Conservation (phyloP, 495 filamentous ascomycete species). For the Penicillium tannophilum region DNA sequence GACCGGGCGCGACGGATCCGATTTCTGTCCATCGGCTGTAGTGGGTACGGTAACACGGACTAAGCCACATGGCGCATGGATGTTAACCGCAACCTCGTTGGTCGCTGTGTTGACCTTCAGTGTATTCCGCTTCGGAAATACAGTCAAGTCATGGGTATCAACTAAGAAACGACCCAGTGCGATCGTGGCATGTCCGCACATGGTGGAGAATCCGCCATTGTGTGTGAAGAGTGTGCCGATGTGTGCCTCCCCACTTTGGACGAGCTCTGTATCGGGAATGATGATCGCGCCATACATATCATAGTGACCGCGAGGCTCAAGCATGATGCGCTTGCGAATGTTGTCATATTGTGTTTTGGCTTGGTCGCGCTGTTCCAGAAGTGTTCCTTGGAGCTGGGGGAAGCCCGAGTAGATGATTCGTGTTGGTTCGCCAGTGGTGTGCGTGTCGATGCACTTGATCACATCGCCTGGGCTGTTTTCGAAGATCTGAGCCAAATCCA, state of each 20-base stretch:
- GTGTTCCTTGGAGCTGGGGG: conserved; percentile 24
- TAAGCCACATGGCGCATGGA: conserved; percentile 28
- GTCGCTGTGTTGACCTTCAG: conserved; percentile 14
- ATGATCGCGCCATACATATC: conserved; percentile 41
- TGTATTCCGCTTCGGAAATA: conserved; percentile 25
- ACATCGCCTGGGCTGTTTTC: background rate
- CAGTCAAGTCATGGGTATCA: conserved; percentile 24
- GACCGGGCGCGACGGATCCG: conserved; percentile 24
- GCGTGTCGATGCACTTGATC: conserved; percentile 36
- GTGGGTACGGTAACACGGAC: conserved; percentile 23
- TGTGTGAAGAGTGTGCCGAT: conserved; percentile 39
- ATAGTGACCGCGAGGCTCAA: conserved; percentile 37
- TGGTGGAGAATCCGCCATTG: conserved; percentile 76
- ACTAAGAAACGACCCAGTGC: conserved; percentile 31
- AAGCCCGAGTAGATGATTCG: conserved; percentile 37
- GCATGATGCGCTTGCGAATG: conserved; percentile 31
- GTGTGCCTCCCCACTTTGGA: conserved; percentile 45
- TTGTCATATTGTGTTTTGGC: conserved; percentile 27
- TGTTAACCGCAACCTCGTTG: conserved; percentile 14
- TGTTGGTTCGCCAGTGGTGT: conserved; percentile 38
- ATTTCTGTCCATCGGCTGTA: conserved; percentile 9
- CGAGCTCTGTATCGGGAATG: conserved; percentile 30
- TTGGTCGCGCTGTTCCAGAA: conserved; percentile 32
- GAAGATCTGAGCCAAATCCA: background rate
- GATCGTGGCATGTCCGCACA: conserved; percentile 58